phyloP scores from a whole-genome alignment of 2,329 filamentous ascomycete species.

The Aureobasidium lini region DNA sequence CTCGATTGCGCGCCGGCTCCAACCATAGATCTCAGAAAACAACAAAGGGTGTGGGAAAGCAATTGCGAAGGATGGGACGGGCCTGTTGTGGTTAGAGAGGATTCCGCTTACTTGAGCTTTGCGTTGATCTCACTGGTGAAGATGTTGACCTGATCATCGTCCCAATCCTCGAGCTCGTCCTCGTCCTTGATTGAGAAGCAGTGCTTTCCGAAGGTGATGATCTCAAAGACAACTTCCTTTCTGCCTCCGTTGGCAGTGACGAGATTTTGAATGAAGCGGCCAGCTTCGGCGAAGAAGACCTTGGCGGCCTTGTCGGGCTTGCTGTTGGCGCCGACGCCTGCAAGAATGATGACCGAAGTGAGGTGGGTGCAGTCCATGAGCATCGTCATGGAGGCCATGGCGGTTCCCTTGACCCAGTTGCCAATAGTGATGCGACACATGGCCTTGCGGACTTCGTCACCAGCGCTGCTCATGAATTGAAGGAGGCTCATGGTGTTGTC shows the following conservation, averaged over 20 bases:
- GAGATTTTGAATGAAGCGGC: slow-evolving; percentile 24
- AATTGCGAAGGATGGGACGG: slow-evolving; percentile 9
- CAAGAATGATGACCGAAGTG: slow-evolving; percentile 22
- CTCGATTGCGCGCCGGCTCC: neutral
- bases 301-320: slow-evolving; percentile 29
- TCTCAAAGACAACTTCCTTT: slow-evolving; percentile 23
- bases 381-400: slow-evolving; percentile 26
- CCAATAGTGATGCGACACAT: slow-evolving; percentile 24
- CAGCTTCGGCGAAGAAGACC: slow-evolving; percentile 28
- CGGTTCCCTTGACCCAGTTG: slow-evolving; percentile 24
- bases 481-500: slow-evolving; percentile 25
- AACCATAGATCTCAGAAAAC: neutral
- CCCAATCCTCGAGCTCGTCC: slow-evolving; percentile 18
- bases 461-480: slow-evolving; percentile 27
- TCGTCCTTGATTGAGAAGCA: slow-evolving; percentile 26
- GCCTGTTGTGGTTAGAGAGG: neutral
- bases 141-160: slow-evolving; percentile 19
- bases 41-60: neutral
- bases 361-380: slow-evolving; percentile 27
- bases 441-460: slow-evolving; percentile 17
- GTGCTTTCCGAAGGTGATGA: slow-evolving; percentile 22
- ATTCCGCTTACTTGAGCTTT: slow-evolving; percentile 27
- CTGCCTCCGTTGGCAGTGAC: slow-evolving; percentile 17
- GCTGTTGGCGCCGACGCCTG: slow-evolving; percentile 22
- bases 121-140: slow-evolving; percentile 22